Evolutionary conservation across 1,284 basidiomycete genomes (phyloP).

Genomic region (Papiliotrema terrestris): DNA sequence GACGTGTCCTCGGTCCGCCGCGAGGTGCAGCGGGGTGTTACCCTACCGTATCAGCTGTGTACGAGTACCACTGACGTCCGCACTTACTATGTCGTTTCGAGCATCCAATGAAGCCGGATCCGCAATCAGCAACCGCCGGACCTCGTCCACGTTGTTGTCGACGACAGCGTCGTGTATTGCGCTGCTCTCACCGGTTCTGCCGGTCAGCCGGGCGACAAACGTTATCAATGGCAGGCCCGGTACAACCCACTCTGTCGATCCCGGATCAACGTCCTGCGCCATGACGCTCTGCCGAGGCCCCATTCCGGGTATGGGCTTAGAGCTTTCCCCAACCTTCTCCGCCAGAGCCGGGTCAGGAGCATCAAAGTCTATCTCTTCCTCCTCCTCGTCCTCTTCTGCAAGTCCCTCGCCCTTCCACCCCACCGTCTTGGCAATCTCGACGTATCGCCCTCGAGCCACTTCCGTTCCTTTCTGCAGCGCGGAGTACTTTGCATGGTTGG

Average conservation of each 20-base stretch:
- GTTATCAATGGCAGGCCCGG: no score
- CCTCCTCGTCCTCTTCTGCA: constrained; percentile 9
- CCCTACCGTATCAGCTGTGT: constrained; percentile 54
- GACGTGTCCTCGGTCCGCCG: constrained; percentile 70
- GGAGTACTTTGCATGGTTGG: constrained; percentile 55
- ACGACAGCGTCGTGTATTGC: constrained; percentile 64
- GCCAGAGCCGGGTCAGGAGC: constrained; percentile 13
- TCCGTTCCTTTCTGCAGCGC: constrained; percentile 54
- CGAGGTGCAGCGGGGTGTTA: constrained; percentile 78
- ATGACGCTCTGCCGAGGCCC: constrained; percentile 65
- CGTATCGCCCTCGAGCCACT: constrained; percentile 55
- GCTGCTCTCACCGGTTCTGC: constrained; percentile 13
- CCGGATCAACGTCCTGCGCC: constrained; percentile 33
- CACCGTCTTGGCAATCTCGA: constrained; percentile 63
- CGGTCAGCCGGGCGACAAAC: constrained; percentile 38
- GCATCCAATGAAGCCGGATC: constrained; percentile 52
- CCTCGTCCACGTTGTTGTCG: constrained; percentile 54
- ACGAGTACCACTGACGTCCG: background rate
- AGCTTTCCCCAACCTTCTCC: constrained; percentile 24
- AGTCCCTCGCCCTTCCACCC: constrained; percentile 57
- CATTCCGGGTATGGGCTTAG: constrained; percentile 53
- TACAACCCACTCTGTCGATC: no score
- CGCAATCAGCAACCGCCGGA: constrained; percentile 54
- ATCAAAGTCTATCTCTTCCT: constrained; percentile 22
- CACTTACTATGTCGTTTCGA: constrained; percentile 62